Evolutionary conservation across 1,139 yeast species (phyloP).

Genomic region (Debaryomycetaceae sp.): DNA sequence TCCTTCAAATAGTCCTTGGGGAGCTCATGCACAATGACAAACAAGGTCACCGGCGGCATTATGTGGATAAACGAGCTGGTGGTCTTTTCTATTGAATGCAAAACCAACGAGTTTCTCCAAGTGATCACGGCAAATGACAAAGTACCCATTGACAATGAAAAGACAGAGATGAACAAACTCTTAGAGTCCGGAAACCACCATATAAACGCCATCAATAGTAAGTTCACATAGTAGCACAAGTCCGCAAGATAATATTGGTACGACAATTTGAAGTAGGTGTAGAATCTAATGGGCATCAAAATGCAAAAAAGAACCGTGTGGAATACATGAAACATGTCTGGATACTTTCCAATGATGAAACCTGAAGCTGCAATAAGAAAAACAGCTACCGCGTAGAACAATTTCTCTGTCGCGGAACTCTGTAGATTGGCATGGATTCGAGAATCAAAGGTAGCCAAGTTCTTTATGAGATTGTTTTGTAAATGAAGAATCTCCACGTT

Average conservation of each 20-base stretch:
- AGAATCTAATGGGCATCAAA: constrained; percentile 80
- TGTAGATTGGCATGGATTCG: constrained; percentile 49
- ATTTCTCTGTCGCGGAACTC: constrained; percentile 70
- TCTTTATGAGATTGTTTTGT: constrained; percentile 31
- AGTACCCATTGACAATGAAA: constrained; percentile 85
- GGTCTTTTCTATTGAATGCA: constrained; percentile 91
- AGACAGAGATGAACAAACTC: constrained; percentile 73
- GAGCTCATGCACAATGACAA: constrained; percentile 82
- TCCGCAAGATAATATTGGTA: constrained; percentile 91
- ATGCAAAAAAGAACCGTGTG: constrained; percentile 62
- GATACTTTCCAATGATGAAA: constrained; percentile 71
- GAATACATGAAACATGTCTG: constrained; percentile 70
- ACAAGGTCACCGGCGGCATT: constrained; percentile 85
- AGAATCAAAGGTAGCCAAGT: constrained; percentile 55
- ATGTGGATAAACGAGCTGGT: constrained; percentile 89
- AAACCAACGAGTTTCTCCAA: constrained; percentile 91
- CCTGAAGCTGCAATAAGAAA: constrained; percentile 71
- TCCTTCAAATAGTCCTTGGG: constrained; percentile 47
- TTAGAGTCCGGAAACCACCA: constrained; percentile 81
- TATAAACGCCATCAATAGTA: constrained; percentile 62
- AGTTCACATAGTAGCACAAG: constrained; percentile 86
- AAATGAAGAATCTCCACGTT: constrained; percentile 26
- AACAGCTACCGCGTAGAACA: constrained; percentile 74
- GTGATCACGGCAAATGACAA: constrained; percentile 91
- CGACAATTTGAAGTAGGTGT: constrained; percentile 74